Evolutionary conservation across 495 filamentous ascomycete species (phyloP), one percentile per base, ranked within the genome.

Genomic region (Neurospora sp.): DNA sequence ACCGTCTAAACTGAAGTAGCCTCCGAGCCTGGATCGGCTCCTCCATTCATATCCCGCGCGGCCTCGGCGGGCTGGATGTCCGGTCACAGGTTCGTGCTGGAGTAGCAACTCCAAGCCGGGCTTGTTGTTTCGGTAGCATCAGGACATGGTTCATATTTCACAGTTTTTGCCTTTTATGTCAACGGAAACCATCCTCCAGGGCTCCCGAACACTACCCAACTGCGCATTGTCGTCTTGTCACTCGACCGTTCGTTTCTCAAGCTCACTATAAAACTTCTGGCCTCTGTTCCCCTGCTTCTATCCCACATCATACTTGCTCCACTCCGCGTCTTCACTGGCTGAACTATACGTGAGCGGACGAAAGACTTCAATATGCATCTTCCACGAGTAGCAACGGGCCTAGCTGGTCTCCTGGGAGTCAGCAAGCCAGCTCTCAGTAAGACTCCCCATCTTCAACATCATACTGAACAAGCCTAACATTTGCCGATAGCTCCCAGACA

Each of bases 401-500:
- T 74, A 14, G 77, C 76, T 41, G 75, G 72, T 73, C 72, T 79
- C 27, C n/a, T 79, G 40, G 77, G 79, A 69, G 62, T 79, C 12
- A 72, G 80, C 80, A 73, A 66, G 76, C 48, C n/a, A 16, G 23
- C 39, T 35, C 54, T 35, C 16, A 18, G 40, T 71, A 69, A 1
- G 14, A 16, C 6, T 27, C 12, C 7, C 16, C n/a, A 1, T 39
- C 14, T 16, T 31, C 23, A 31, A 62, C 14, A 2, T 5, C 23
- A 1, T 14, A 10, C 14, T 1, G 1, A 31, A 10, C 3, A 9
- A 23, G 3, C 5, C 70, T 76, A 39, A 76, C 54, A 18, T 38
- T 18, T 35, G 4, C 62, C 41, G 0, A 5, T 18, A 78, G 79
- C 73, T 14, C 73, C 39, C 9, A 75, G 81, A 39, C 78, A 81